Percentiles rank a stretch among this genome's conserved stretches.
Evolutionary conservation across 306 rosid genomes (phyloP).

Genomic region (Fagus crenata): DNA sequence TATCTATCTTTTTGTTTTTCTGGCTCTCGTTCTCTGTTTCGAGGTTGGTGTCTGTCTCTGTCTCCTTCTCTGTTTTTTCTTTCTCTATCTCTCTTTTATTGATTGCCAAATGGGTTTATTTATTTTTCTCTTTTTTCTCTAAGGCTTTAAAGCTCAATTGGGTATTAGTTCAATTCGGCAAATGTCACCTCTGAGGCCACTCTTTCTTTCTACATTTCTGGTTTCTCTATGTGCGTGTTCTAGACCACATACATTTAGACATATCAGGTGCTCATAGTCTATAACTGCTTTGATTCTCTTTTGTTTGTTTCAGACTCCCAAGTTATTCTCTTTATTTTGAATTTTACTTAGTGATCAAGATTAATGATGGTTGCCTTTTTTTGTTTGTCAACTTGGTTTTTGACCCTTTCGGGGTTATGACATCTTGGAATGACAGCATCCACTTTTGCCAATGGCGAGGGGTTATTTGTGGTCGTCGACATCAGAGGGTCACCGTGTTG

Average conservation of each 20-base stretch:
- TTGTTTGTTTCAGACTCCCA: not conserved
- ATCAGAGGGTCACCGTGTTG: too few species aligned
- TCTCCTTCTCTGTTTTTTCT: slow-evolving; percentile 28
- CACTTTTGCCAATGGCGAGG: too few species aligned
- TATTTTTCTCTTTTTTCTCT: slow-evolving; percentile 8
- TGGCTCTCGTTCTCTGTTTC: slow-evolving; percentile 27
- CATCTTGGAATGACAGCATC: too few species aligned
- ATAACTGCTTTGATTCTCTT: slow-evolving; percentile 18
- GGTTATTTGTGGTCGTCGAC: too few species aligned
- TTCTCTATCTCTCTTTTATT: slow-evolving; percentile 35
- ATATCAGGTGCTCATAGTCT: too few species aligned
- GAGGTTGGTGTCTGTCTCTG: slow-evolving; percentile 35
- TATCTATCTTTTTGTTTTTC: slow-evolving; percentile 11
- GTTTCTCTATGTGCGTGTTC: slow-evolving; percentile 22
- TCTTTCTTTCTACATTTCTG: slow-evolving; percentile 28
- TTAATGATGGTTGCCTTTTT: not conserved
- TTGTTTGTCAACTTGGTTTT: not conserved
- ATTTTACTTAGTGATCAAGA: not conserved
- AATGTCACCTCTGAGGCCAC: slow-evolving; percentile 32
- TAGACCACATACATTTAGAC: not conserved
- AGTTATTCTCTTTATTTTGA: slow-evolving; percentile 14
- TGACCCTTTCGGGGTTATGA: too few species aligned
- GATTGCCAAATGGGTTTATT: slow-evolving; percentile 46
- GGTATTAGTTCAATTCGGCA: slow-evolving; percentile 26
- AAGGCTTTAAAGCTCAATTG: slow-evolving; percentile 11